Percentiles rank a stretch among this genome's conserved stretches.
phyloP scores from a whole-genome alignment of 2,329 filamentous ascomycete genomes.

The Epicoccum nigrum region DNA sequence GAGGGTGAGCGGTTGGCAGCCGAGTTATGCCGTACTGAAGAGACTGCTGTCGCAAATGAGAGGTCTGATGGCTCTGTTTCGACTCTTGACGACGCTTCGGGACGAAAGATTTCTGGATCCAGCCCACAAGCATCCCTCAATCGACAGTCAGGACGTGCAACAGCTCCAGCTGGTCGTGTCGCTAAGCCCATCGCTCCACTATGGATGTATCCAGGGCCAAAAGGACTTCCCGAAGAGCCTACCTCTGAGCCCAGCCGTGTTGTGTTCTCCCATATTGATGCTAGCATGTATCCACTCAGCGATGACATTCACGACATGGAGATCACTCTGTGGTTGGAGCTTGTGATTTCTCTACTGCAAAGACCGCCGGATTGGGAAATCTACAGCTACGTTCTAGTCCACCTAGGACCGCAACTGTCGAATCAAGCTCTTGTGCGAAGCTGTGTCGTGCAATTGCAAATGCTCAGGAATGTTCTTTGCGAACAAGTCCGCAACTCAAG shows the following conservation, averaged over 20 bases:
- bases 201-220: conserved; percentile 64
- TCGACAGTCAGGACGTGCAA: conserved; percentile 34
- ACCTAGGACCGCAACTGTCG: conserved; percentile 83
- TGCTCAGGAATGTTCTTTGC: conserved; percentile 77
- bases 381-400: conserved; percentile 87
- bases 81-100: conserved; percentile 35
- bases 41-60: conserved; percentile 55
- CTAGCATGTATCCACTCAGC: conserved; percentile 38
- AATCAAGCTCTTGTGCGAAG: conserved; percentile 86
- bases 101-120: conserved; percentile 35
- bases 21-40: conserved; percentile 69
- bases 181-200: conserved; percentile 50
- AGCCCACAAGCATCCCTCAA: conserved; percentile 44
- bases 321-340: conserved; percentile 70
- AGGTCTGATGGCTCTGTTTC: conserved; percentile 48
- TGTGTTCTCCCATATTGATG: conserved; percentile 56
- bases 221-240: conserved; percentile 61
- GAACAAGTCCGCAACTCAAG: conserved; percentile 79
- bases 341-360: conserved; percentile 74
- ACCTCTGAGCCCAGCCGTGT: conserved; percentile 56
- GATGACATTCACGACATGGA: conserved; percentile 57
- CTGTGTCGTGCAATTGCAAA: conserved; percentile 75
- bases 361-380: conserved; percentile 85
- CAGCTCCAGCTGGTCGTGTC: conserved; percentile 34
- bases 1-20: conserved; percentile 77